Conservation (phyloP, 2,329 filamentous ascomycete genomes). For the Hymenoscyphus linearis region DNA sequence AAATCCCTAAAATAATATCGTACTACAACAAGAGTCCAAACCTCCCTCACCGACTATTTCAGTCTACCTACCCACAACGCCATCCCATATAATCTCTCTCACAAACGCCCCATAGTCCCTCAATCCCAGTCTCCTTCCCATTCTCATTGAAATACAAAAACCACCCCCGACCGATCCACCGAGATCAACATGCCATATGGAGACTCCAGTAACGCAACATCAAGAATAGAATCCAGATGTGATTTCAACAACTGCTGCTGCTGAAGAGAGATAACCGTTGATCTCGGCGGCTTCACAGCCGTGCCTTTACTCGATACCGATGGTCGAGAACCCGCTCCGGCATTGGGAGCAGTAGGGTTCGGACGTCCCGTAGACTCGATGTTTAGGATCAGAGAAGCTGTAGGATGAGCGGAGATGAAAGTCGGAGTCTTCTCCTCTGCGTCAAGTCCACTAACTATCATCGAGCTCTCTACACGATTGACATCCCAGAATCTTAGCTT, state of each 20-base stretch:
- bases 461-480: constrained; percentile 68
- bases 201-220: constrained; percentile 80
- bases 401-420: constrained; percentile 61
- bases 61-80: background rate
- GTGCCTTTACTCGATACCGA: constrained; percentile 25
- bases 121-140: background rate
- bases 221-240: constrained; percentile 82
- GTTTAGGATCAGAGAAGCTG: constrained; percentile 58
- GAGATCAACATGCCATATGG: constrained; percentile 93
- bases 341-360: constrained; percentile 29
- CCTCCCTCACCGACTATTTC: background rate
- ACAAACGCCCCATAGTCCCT: background rate
- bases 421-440: constrained; percentile 66
- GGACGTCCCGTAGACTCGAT: constrained; percentile 45
- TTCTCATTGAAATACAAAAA: constrained; percentile 65
- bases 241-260: constrained; percentile 81
- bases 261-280: constrained; percentile 80
- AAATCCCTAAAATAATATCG: background rate
- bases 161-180: constrained; percentile 80
- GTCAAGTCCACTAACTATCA: constrained; percentile 73
- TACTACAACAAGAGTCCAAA: background rate
- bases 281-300: constrained; percentile 53
- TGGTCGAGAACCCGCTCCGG: constrained; percentile 27
- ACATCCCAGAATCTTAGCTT: constrained; percentile 95
- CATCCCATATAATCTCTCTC: background rate